Evolutionary conservation across 2,329 filamentous ascomycete species (phyloP).

Genomic region (Chlorencoelia australis): DNA sequence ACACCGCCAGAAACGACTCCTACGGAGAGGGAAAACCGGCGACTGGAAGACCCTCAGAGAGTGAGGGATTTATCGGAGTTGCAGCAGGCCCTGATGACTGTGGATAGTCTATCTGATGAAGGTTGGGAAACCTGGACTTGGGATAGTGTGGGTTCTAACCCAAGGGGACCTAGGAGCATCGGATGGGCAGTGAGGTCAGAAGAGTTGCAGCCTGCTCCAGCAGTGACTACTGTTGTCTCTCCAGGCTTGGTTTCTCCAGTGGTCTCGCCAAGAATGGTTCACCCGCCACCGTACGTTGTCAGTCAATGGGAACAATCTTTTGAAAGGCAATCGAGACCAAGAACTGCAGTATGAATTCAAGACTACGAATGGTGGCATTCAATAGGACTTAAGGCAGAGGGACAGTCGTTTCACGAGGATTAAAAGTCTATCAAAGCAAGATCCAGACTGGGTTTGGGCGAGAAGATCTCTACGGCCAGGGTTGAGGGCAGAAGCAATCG

Average conservation of each 20-base stretch:
- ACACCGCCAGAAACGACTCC: slow-evolving; percentile 3
- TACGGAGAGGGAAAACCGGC: slow-evolving; percentile 11
- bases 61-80: slow-evolving; percentile 22
- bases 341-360: slow-evolving; percentile 11
- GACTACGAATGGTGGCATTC: neutral
- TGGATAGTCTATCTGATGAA: slow-evolving; percentile 22
- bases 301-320: slow-evolving; percentile 20
- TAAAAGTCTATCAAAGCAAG: too few relatives aligned
- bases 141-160: slow-evolving; percentile 18
- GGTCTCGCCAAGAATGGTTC: neutral
- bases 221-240: slow-evolving; percentile 2
- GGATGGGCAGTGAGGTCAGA: slow-evolving; percentile 24
- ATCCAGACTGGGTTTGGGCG: too few relatives aligned
- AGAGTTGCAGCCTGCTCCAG: slow-evolving; percentile 5
- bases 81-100: slow-evolving; percentile 27
- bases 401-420: too few relatives aligned
- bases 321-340: slow-evolving; percentile 11
- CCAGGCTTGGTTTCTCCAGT: slow-evolving; percentile 4
- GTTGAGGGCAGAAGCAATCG: too few relatives aligned
- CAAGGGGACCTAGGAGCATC: slow-evolving; percentile 21
- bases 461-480: too few relatives aligned
- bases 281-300: slow-evolving; percentile 22
- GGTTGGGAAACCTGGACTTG: slow-evolving; percentile 21
- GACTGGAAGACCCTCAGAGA: slow-evolving; percentile 22
- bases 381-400: too few relatives aligned